These are phyloP conservation scores for Crithidia brevicula DNA, from an alignment of 208 protist species.

Conservation along the genomic window DNA sequence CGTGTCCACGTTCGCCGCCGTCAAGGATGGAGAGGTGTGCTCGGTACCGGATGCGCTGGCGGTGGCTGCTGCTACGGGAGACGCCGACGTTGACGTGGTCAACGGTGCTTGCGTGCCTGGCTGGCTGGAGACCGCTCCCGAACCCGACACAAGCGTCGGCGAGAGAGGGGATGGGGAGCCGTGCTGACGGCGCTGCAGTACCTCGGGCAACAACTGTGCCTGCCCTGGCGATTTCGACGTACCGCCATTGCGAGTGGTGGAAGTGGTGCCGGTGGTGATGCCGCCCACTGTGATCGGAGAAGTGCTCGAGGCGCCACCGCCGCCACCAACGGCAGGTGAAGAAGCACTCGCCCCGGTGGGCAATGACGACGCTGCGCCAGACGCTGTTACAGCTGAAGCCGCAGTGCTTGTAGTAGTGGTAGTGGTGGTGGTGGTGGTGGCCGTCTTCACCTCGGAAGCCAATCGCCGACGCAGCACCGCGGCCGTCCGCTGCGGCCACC, in stretches of 20 bases:
- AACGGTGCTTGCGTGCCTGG: slow-evolving; percentile 6
- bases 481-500: slow-evolving; percentile 56
- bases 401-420: too few relatives aligned
- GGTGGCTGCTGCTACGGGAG: background rate
- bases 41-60: background rate
- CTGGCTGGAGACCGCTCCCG: background rate
- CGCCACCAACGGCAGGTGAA: background rate
- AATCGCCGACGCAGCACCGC: slow-evolving; percentile 61
- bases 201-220: slow-evolving; percentile 17
- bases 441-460: slow-evolving; percentile 24
- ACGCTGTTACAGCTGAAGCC: background rate
- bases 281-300: background rate
- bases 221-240: slow-evolving; percentile 14
- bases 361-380: background rate
- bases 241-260: background rate
- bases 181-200: slow-evolving; percentile 9
- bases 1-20: slow-evolving; percentile 9
- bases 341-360: background rate
- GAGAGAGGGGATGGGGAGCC: slow-evolving; percentile 18
- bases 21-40: slow-evolving; percentile 20
- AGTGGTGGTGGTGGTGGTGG: background rate
- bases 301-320: background rate
- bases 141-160: background rate
- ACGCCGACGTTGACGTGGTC: background rate
- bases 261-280: slow-evolving; percentile 4